These are phyloP conservation scores for Athelia psychrophila DNA, from an alignment of 1,284 basidiomycete species.

Conservation along the genomic window DNA sequence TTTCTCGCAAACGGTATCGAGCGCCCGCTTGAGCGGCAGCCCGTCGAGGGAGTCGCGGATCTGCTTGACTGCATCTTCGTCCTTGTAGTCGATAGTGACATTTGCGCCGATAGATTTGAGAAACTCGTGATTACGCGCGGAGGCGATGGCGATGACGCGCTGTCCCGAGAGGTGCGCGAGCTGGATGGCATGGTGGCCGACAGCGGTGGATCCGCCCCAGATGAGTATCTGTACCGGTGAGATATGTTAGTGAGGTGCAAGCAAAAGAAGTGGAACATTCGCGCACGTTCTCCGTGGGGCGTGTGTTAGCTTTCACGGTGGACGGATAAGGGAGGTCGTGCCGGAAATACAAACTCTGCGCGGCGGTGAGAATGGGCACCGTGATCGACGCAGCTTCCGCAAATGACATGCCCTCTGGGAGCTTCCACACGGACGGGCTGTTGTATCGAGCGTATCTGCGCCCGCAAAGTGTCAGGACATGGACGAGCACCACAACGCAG, in stretches of 20 bases:
- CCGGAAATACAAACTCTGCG: constrained; percentile 9
- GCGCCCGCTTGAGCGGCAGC: not conserved
- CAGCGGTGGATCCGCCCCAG: constrained; percentile 36
- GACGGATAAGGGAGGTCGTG: constrained; percentile 9
- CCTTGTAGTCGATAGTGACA: constrained; percentile 27
- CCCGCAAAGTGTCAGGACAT: not conserved
- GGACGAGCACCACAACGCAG: not conserved
- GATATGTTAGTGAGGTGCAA: too few species aligned
- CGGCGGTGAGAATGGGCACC: constrained; percentile 10
- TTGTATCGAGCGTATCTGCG: constrained; percentile 10
- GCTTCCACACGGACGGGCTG: constrained; percentile 4
- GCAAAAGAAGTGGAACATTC: too few species aligned
- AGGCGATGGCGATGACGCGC: constrained; percentile 34
- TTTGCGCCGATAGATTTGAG: constrained; percentile 36
- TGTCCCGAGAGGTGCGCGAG: constrained; percentile 30
- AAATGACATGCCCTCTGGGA: constrained; percentile 5
- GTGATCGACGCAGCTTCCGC: constrained; percentile 5
- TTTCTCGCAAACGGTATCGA: constrained; percentile 4
- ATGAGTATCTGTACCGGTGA: constrained; percentile 27
- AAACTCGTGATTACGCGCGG: constrained; percentile 30
- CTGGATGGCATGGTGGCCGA: constrained; percentile 38
- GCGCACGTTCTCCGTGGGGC: constrained; percentile 2
- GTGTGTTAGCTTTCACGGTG: not conserved
- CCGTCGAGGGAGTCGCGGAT: constrained; percentile 10
- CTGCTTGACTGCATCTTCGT: constrained; percentile 12